Evolutionary conservation across 2,329 filamentous ascomycete genomes (phyloP).

Genomic region (Malbranchea cinnamomea): DNA sequence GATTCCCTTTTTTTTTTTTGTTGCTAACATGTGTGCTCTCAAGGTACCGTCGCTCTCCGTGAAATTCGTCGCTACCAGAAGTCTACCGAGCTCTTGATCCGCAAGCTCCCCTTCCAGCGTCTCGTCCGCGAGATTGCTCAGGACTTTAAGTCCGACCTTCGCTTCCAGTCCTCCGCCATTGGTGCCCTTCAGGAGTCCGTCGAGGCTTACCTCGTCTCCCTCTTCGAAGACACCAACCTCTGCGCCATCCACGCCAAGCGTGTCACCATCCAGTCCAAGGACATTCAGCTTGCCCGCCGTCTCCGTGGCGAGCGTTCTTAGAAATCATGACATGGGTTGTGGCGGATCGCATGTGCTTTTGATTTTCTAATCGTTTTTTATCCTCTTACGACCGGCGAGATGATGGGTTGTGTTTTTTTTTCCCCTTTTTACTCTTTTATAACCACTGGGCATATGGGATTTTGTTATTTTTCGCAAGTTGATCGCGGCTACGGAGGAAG

Average conservation of each 20-base stretch:
- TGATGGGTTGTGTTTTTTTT: slow-evolving; percentile 28
- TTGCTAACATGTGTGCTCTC: no score
- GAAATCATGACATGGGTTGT: slow-evolving; percentile 14
- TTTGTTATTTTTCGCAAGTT: slow-evolving; percentile 4
- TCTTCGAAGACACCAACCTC: slow-evolving; percentile 96
- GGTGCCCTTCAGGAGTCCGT: slow-evolving; percentile 96
- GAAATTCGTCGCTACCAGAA: slow-evolving; percentile 99
- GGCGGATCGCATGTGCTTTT: slow-evolving; percentile 19
- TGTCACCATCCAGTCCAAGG: slow-evolving; percentile 88
- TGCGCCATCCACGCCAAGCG: slow-evolving; percentile 99
- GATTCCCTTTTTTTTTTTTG: no score
- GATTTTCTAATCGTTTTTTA: slow-evolving; percentile 18
- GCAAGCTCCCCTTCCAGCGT: slow-evolving; percentile 96
- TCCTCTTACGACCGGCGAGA: slow-evolving; percentile 29
- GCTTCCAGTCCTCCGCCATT: slow-evolving; percentile 97
- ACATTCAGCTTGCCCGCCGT: slow-evolving; percentile 90
- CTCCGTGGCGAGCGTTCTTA: slow-evolving; percentile 89
- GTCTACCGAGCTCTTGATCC: slow-evolving; percentile 86
- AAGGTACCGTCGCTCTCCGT: slow-evolving; percentile 86
- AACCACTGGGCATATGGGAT: slow-evolving; percentile 4
- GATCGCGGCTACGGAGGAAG: slow-evolving; percentile 8
- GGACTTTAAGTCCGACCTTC: slow-evolving; percentile 87
- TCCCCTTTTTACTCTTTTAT: slow-evolving; percentile 19
- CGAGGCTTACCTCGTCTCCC: slow-evolving; percentile 94
- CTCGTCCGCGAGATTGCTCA: slow-evolving; percentile 93